phyloP scores from a whole-genome alignment of 257 asterid genomes.

The Solanum sejunctum region DNA sequence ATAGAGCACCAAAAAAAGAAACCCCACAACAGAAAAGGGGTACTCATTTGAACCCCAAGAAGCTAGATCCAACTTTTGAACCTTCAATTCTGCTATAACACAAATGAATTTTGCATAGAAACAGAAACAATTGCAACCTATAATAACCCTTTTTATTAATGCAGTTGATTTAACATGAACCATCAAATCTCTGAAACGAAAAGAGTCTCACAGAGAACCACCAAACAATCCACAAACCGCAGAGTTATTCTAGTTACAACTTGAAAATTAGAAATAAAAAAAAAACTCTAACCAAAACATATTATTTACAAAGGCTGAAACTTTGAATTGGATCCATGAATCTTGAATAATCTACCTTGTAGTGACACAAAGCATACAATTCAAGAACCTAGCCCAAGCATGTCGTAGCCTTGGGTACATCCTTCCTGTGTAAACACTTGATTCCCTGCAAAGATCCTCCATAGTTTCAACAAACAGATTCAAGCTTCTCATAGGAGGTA shows the following conservation, averaged over 20 bases:
- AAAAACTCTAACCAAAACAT: not conserved
- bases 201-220: not conserved
- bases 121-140: not conserved
- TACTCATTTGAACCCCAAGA: not conserved
- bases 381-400: conserved; percentile 63
- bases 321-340: not conserved
- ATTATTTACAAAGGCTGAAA: not conserved
- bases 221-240: not conserved
- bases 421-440: conserved; percentile 40
- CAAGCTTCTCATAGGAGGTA: conserved; percentile 81
- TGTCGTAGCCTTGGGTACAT: conserved; percentile 50
- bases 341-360: conserved; percentile 12
- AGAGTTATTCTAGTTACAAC: not conserved
- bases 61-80: not conserved
- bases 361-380: conserved; percentile 30
- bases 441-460: conserved; percentile 60
- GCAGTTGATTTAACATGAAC: conserved; percentile 7
- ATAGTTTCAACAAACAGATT: conserved; percentile 55
- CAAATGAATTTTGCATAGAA: not conserved
- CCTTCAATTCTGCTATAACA: not conserved
- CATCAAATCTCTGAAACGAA: not conserved
- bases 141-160: not conserved
- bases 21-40: not conserved
- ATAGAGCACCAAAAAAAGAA: not conserved
- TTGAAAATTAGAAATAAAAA: not conserved